Base-by-base conservation (phyloP, 2,329 filamentous ascomycete species). In the Colletotrichum sojae region DNA sequence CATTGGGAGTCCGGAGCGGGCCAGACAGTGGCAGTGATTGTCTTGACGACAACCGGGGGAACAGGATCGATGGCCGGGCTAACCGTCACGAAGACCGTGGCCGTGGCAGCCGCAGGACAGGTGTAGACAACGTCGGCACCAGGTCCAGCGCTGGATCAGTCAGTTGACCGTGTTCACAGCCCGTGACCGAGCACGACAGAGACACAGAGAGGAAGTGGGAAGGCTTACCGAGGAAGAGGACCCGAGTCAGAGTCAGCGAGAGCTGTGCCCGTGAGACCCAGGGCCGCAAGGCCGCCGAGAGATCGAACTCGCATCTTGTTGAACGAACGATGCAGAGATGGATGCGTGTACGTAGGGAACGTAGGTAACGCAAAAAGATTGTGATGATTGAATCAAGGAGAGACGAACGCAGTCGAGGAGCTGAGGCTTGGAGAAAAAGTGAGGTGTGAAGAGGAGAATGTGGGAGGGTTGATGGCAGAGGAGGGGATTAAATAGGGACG, bases 21-120 rank as follows among this genome's bases (percentile, higher is more conserved):
- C 66, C 54, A 69, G n/a, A 45, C 56, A 45, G 67, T 59, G 43
- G 59, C 68, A 27, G 69, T 58, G 52, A 68, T 55, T 48, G 71
- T 62, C 58, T 62, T 54, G 45, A 63, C 57, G 46, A 64, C 45
- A 22, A 70, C 48, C 22, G 60, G 55, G 48, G 54, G 39, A 52
- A 27, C 43, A 52, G 78, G 70, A 52, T 65, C 39, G 20, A 72
- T 75, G 65, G 77, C 75, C 15, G 81, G 79, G 60, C 78, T 79
- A 57, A 86, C 77, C 40, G 85, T 86, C 71, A 88, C 76, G 72
- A 86, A 84, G 69, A 87, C 79, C 46, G 85, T 87, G 43, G 78
- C 81, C 43, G 81, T 82, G 8, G 75, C 75, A 66, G 79, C 73
- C 48, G 78, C 67, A 69, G 80, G 76, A 72, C 85, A 87, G 73